These are phyloP conservation scores for Monosporascus sp. DNA, from an alignment of 2,329 filamentous ascomycete species.

Conservation along the genomic window DNA sequence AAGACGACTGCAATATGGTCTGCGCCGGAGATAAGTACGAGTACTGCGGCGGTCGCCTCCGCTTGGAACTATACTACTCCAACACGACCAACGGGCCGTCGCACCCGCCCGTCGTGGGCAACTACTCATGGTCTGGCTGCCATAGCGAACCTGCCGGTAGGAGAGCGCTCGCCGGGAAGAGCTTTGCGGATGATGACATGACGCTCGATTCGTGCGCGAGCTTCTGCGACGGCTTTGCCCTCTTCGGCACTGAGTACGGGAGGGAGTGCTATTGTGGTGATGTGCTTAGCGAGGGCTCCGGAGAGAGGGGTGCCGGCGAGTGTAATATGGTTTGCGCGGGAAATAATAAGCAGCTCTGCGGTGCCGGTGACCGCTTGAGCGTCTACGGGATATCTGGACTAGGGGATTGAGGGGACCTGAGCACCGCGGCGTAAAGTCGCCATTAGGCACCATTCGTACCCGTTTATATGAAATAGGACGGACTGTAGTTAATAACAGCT, in stretches of 20 bases:
- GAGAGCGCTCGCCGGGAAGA: slow-evolving; percentile 25
- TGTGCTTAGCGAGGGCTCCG: slow-evolving; percentile 21
- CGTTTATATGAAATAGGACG: too few species aligned
- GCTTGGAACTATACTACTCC: slow-evolving; percentile 20
- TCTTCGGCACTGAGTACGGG: slow-evolving; percentile 31
- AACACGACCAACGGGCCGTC: slow-evolving; percentile 4
- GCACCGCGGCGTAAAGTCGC: too few species aligned
- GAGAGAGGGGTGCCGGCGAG: slow-evolving; percentile 3
- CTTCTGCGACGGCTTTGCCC: slow-evolving; percentile 26
- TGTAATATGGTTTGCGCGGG: slow-evolving; percentile 23
- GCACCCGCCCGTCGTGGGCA: slow-evolving; percentile 2
- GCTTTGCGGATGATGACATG: slow-evolving; percentile 23
- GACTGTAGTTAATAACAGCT: too few species aligned
- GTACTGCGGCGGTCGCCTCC: slow-evolving; percentile 28
- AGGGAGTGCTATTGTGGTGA: slow-evolving; percentile 34
- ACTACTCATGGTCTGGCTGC: slow-evolving; percentile 31
- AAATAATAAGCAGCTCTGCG: slow-evolving; percentile 22
- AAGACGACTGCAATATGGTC: slow-evolving; percentile 32
- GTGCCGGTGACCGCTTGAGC: slow-evolving; percentile 25
- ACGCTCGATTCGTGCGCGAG: slow-evolving; percentile 28
- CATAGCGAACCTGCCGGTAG: slow-evolving; percentile 28
- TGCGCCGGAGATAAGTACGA: slow-evolving; percentile 31
- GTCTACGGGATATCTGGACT: slow-evolving; percentile 18
- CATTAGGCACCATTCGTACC: too few species aligned
- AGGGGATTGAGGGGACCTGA: not conserved